Evolutionary conservation across 306 rosid genomes (phyloP).

Genomic region (Erythrophleum fordii): DNA sequence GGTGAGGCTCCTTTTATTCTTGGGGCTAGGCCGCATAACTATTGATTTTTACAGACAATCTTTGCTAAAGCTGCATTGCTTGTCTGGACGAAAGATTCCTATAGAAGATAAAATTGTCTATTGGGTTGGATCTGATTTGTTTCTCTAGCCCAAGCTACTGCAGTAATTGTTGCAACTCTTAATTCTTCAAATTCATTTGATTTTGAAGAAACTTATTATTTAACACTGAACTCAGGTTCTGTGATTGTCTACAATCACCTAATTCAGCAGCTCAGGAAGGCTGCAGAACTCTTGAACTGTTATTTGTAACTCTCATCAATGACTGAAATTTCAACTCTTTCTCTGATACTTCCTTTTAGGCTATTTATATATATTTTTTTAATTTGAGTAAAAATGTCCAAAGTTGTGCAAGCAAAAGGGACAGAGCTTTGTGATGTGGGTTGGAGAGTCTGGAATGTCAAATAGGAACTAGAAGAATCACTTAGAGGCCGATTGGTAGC

Average conservation of each 20-base stretch:
- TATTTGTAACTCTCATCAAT: slow-evolving; percentile 1
- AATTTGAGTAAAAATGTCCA: not conserved
- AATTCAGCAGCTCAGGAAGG: slow-evolving; percentile 34
- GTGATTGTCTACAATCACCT: slow-evolving; percentile 13
- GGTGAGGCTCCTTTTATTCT: slow-evolving; percentile 63
- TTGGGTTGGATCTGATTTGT: slow-evolving; percentile 40
- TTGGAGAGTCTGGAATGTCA: not conserved
- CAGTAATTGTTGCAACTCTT: slow-evolving; percentile 39
- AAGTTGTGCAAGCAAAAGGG: not conserved
- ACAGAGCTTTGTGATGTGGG: not conserved
- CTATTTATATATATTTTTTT: not conserved
- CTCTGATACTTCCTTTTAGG: not conserved
- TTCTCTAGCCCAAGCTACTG: slow-evolving; percentile 42
- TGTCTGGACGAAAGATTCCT: slow-evolving; percentile 40
- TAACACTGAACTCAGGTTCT: slow-evolving; percentile 19
- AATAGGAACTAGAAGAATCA: not conserved
- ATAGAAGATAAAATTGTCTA: slow-evolving; percentile 8
- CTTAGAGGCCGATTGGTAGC: no score
- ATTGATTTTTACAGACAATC: slow-evolving; percentile 42
- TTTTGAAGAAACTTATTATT: slow-evolving; percentile 56
- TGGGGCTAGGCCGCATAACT: slow-evolving; percentile 59
- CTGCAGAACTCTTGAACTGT: slow-evolving; percentile 27
- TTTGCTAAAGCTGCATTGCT: slow-evolving; percentile 42
- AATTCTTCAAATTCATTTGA: slow-evolving; percentile 62
- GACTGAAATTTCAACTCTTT: slow-evolving; percentile 3